Evolutionary conservation across 1,139 yeast species (phyloP).

Genomic region (Debaryomycetaceae sp.): DNA sequence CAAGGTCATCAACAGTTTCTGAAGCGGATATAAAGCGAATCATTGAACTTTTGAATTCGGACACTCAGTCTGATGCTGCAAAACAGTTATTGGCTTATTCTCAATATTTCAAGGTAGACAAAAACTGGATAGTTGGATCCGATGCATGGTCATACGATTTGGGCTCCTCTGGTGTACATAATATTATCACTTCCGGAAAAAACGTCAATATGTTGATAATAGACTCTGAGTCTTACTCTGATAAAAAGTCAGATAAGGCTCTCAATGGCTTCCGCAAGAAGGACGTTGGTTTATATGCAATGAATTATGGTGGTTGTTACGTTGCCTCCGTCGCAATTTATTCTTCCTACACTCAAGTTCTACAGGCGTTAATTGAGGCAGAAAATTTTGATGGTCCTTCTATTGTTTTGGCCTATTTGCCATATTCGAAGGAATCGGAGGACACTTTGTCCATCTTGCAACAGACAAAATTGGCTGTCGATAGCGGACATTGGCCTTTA

Average conservation of each 20-base stretch:
- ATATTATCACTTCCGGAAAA: constrained; percentile 68
- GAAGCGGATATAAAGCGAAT: constrained; percentile 31
- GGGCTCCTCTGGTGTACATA: constrained; percentile 90
- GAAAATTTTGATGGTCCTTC: constrained; percentile 88
- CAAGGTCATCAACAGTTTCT: constrained; percentile 24
- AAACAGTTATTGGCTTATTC: constrained; percentile 43
- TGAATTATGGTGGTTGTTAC: constrained; percentile 87
- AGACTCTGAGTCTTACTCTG: constrained; percentile 83
- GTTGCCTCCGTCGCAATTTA: constrained; percentile 95
- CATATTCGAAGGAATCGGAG: constrained; percentile 64
- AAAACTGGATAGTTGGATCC: constrained; percentile 87
- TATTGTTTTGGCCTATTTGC: constrained; percentile 84
- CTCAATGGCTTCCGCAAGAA: constrained; percentile 62
- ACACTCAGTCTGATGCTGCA: constrained; percentile 35
- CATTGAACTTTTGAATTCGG: constrained; percentile 40
- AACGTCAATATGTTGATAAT: constrained; percentile 82
- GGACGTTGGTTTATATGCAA: constrained; percentile 91
- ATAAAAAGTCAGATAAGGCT: constrained; percentile 23
- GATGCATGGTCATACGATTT: constrained; percentile 95
- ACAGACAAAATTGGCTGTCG: constrained; percentile 88
- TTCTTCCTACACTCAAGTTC: constrained; percentile 87
- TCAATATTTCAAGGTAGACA: constrained; percentile 42
- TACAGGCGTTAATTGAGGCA: constrained; percentile 88
- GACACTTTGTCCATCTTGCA: constrained; percentile 72
- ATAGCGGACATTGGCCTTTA: constrained; percentile 93